Percentiles rank a stretch among this genome's conserved stretches.
phyloP scores from a whole-genome alignment of 2,329 filamentous ascomycete genomes.

The Diaporthe sp. region DNA sequence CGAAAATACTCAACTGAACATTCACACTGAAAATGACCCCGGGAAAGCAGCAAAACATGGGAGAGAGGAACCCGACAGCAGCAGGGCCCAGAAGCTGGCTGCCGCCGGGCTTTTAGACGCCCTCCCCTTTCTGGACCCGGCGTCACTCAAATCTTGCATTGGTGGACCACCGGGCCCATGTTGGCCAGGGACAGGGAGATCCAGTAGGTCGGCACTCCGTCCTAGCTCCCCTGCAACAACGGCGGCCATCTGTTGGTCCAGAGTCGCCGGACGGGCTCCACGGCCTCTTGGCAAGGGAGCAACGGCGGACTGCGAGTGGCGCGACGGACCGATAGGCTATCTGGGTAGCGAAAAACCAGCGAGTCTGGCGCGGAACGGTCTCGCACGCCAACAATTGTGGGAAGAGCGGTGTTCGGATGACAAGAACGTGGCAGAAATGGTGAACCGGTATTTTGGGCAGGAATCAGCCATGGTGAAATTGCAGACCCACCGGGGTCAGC shows the following conservation, averaged over 20 bases:
- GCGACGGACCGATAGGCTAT: conserved; percentile 8
- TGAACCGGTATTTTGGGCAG: background rate
- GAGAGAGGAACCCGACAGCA: background rate
- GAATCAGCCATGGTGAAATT: no score
- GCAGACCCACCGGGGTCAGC: no score
- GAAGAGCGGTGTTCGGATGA: conserved; percentile 8
- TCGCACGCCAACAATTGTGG: background rate
- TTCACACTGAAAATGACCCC: conserved; percentile 27
- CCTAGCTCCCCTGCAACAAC: background rate
- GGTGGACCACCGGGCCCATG: conserved; percentile 19
- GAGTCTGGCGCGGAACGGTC: background rate
- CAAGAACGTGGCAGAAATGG: conserved; percentile 2
- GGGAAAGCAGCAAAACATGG: conserved; percentile 34
- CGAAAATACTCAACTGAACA: conserved; percentile 24
- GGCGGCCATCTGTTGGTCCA: conserved; percentile 23
- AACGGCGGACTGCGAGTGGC: conserved; percentile 13
- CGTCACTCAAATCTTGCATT: conserved; percentile 34
- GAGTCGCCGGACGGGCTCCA: conserved; percentile 12
- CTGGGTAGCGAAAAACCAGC: conserved; percentile 10
- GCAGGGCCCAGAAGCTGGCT: conserved; percentile 28
- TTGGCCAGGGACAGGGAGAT: conserved; percentile 6
- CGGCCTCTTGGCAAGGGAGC: conserved; percentile 9
- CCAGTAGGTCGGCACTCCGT: conserved; percentile 9
- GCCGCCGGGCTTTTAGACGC: conserved; percentile 37
- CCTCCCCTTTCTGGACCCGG: conserved; percentile 27